Base-by-base conservation (phyloP, 192 early-diverging fungal species). In the Mortierella hygrophila region DNA sequence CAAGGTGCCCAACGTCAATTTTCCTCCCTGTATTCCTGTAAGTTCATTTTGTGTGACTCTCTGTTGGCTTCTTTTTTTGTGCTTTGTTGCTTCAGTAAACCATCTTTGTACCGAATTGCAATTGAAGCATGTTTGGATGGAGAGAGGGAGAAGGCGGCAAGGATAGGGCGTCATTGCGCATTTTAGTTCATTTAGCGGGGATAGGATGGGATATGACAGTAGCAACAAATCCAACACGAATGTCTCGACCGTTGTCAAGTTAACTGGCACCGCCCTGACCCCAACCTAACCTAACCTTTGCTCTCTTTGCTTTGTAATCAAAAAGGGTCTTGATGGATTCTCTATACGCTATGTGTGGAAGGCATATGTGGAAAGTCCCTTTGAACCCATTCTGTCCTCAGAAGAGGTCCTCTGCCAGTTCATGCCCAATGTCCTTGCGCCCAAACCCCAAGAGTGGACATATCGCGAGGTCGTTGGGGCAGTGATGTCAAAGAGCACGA, bases 11-110 rank as follows among this genome's bases (percentile, higher is more conserved):
- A 86, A 86, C 42, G 79, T 86, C 29, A 86, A 86, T 35, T 86
- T 86, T 20, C 84, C 84, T 1, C 84, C 84, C 13, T 86, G 84
- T 69, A 86, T 86, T 40, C 84, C 84, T 20, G 84, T 86, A 86
- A 81, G 79, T 81, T 57, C 42, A 18, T 4, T 52, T 74, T 32
- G 29, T 29, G 26, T 21, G n/a, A 8, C 60, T n/a, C 29, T 23
- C 23, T 2, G 6, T n/a, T 57, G 21, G 55, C 23, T 57, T 6
- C 8, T n/a, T 6, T 26, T 9, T 26, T 26, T 23, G 55, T 26
- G 55, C 10, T 57, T 26, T 57, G 23, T 13, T 32, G 3, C 29
- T 38, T 37, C 18, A 3, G 0, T 52, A 52, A 20, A 52, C 5
- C 15, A 52, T 52, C 49, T 18, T 52, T 18, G 49, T 52, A 5